A percentile compares a stretch with the other conserved stretches of the same genome.
These are phyloP conservation scores for Colletotrichum horii DNA, from an alignment of 2,329 filamentous ascomycete species.

Conservation along the genomic window DNA sequence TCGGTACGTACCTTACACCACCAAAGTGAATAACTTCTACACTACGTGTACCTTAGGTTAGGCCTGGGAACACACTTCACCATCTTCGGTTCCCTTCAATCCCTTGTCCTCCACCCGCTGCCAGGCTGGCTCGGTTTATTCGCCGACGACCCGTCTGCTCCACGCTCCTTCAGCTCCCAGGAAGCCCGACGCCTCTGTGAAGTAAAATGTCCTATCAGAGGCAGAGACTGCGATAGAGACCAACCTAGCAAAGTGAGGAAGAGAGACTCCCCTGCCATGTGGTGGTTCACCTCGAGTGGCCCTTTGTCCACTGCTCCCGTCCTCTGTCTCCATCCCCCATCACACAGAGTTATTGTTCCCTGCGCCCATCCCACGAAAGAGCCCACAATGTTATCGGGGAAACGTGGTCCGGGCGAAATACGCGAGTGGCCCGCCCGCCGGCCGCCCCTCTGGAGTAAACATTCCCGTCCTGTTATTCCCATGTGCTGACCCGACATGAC, in stretches of 20 bases:
- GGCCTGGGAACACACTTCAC: neutral
- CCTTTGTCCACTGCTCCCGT: neutral
- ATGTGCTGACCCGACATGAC: neutral
- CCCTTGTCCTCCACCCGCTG: neutral
- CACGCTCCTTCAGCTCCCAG: neutral
- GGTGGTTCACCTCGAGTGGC: neutral
- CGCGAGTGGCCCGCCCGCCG: neutral
- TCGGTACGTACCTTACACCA: neutral
- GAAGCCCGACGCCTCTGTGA: neutral
- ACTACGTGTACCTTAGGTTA: too few species aligned
- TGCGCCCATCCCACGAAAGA: neutral
- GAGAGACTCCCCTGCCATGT: neutral
- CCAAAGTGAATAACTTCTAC: neutral
- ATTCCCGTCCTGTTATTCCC: neutral
- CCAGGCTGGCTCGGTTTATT: conserved; percentile 8
- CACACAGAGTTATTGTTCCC: neutral
- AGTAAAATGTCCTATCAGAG: neutral
- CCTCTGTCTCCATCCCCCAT: neutral
- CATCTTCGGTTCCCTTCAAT: neutral
- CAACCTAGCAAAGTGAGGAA: neutral
- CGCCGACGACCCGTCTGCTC: neutral
- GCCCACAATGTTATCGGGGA: neutral
- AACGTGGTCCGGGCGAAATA: neutral
- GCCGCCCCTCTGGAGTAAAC: neutral
- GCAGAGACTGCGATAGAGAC: neutral